Percentiles rank a stretch among this genome's conserved stretches.
Evolutionary conservation across 1,139 yeast genomes (phyloP).

Genomic region (Diutina siamensis): DNA sequence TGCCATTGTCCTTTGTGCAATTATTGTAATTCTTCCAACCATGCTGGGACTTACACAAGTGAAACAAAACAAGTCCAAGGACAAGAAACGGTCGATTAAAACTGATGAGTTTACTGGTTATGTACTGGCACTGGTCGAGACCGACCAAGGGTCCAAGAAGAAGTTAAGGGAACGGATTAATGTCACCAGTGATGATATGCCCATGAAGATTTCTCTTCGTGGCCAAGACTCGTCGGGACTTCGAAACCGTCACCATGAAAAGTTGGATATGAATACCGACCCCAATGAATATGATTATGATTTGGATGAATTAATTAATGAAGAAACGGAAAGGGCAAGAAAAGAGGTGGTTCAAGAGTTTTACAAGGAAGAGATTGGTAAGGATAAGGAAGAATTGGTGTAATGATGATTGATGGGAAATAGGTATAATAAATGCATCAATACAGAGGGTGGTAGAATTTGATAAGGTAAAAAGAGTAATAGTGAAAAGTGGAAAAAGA

Average conservation of each 20-base stretch:
- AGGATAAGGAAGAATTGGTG: conserved; percentile 5
- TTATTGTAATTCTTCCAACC: conserved; percentile 25
- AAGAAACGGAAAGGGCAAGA: background rate
- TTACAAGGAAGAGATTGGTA: conserved; percentile 2
- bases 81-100: conserved; percentile 9
- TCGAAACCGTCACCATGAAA: conserved; percentile 1
- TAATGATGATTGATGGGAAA: too few species aligned
- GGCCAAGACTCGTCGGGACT: background rate
- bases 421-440: too few species aligned
- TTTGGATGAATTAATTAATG: background rate
- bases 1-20: conserved; percentile 18
- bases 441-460: too few species aligned
- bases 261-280: background rate
- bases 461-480: too few species aligned
- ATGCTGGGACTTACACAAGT: conserved; percentile 27
- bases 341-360: background rate
- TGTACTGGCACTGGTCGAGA: background rate
- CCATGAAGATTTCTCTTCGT: conserved; percentile 17
- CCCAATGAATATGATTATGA: conserved; percentile 4
- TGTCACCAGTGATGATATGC: conserved; percentile 29
- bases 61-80: conserved; percentile 14
- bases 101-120: background rate
- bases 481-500: background rate
- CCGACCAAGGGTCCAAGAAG: background rate
- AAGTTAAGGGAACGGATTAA: conserved; percentile 19